A percentile compares a stretch with the other conserved stretches of the same genome.
Evolutionary conservation across 1,139 yeast species (phyloP).

Genomic region (Sugiyamaella neomexicana): DNA sequence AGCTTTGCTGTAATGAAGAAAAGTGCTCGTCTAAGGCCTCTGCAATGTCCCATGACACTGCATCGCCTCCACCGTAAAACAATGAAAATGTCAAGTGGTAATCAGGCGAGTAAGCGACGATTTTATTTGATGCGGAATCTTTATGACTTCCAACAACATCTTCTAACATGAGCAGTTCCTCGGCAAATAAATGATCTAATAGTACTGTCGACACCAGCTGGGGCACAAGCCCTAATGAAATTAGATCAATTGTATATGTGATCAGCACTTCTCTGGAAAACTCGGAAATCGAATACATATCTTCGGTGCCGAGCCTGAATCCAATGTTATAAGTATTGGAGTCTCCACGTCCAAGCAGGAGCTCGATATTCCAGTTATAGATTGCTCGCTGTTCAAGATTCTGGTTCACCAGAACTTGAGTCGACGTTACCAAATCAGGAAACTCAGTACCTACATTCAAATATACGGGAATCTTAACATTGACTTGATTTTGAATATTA

Average conservation of each 20-base stretch:
- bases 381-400: slow-evolving; percentile 33
- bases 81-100: slow-evolving; percentile 70
- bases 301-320: slow-evolving; percentile 37
- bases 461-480: slow-evolving; percentile 58
- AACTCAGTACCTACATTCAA: slow-evolving; percentile 41
- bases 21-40: slow-evolving; percentile 47
- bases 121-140: slow-evolving; percentile 19
- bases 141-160: slow-evolving; percentile 15
- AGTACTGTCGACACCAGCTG: slow-evolving; percentile 59
- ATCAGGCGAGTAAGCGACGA: slow-evolving; percentile 57
- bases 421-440: slow-evolving; percentile 49
- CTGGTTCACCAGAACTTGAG: slow-evolving; percentile 45
- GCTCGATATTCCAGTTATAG: slow-evolving; percentile 34
- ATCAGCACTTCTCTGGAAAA: slow-evolving; percentile 49
- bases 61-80: slow-evolving; percentile 55
- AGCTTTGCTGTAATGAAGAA: slow-evolving; percentile 46
- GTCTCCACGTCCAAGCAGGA: slow-evolving; percentile 35
- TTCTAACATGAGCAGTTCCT: slow-evolving; percentile 46
- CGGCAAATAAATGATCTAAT: slow-evolving; percentile 52
- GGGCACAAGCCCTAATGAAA: slow-evolving; percentile 61
- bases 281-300: slow-evolving; percentile 39
- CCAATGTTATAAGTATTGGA: slow-evolving; percentile 36
- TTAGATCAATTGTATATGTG: slow-evolving; percentile 49
- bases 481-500: slow-evolving; percentile 43
- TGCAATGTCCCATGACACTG: slow-evolving; percentile 59